These are phyloP conservation scores for Puccinia hordei DNA, from an alignment of 1,284 basidiomycete genomes.

Conservation along the genomic window DNA sequence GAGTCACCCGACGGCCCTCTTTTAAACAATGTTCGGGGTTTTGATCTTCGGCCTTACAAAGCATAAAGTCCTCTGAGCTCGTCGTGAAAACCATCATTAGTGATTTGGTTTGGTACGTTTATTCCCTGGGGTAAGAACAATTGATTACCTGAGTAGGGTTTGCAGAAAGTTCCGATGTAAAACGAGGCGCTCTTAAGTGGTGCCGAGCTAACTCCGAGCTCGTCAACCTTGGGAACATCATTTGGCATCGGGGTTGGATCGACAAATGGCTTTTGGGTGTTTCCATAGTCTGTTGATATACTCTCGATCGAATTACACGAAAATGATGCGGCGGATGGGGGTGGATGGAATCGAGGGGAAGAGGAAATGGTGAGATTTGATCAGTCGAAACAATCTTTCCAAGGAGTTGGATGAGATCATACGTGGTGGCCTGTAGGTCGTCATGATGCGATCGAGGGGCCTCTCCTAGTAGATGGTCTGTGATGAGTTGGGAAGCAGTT, in stretches of 20 bases:
- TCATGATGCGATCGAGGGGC: constrained; percentile 11
- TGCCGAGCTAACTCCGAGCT: constrained; percentile 87
- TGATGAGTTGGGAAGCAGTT: no score
- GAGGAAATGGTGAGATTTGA: neutral
- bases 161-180: constrained; percentile 85
- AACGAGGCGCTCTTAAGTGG: constrained; percentile 95
- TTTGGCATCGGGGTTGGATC: constrained; percentile 71
- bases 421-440: constrained; percentile 45
- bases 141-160: constrained; percentile 45
- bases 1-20: constrained; percentile 92
- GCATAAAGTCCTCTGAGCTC: constrained; percentile 63
- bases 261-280: constrained; percentile 40
- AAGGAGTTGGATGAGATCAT: neutral
- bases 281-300: constrained; percentile 31
- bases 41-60: constrained; percentile 80
- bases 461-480: no score
- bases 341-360: neutral
- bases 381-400: neutral
- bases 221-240: constrained; percentile 78
- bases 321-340: neutral
- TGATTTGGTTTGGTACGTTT: neutral
- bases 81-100: neutral
- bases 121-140: neutral
- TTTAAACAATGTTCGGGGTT: constrained; percentile 91
- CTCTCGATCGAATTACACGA: neutral